Conservation (phyloP, 306 rosid species). For the Sphenostylis stenocarpa region DNA sequence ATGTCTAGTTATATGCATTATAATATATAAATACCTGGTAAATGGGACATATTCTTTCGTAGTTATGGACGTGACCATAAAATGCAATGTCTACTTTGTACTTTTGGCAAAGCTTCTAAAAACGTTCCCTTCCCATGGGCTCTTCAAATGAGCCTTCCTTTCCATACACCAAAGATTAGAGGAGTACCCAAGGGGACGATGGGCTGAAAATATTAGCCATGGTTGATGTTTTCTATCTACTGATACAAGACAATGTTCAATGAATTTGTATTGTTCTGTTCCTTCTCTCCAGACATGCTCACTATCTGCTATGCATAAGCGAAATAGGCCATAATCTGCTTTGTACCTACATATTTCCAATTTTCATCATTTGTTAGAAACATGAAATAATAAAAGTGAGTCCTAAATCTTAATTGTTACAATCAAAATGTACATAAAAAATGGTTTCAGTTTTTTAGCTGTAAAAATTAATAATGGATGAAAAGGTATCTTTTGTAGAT, state of each 20-base stretch:
- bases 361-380: not conserved
- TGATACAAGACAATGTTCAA: constrained; percentile 76
- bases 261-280: constrained; percentile 76
- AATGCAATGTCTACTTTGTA: constrained; percentile 86
- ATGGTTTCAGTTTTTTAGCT: too few relatives aligned
- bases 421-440: too few relatives aligned
- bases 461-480: too few relatives aligned
- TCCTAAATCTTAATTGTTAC: not conserved
- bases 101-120: constrained; percentile 84
- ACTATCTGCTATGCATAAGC: constrained; percentile 74
- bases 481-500: too few relatives aligned
- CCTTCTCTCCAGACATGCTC: constrained; percentile 97
- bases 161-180: constrained; percentile 65
- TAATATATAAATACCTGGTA: constrained; percentile 57
- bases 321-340: constrained; percentile 83
- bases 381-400: not conserved
- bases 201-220: constrained; percentile 87
- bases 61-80: constrained; percentile 84
- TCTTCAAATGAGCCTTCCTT: constrained; percentile 68
- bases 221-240: constrained; percentile 80
- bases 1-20: not conserved
- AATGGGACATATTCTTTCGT: constrained; percentile 83
- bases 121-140: constrained; percentile 87
- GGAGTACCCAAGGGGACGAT: constrained; percentile 78
- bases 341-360: constrained; percentile 53